phyloP scores from a whole-genome alignment of 768 basidiomycete species.

The Coprinellus aureogranulatus region DNA sequence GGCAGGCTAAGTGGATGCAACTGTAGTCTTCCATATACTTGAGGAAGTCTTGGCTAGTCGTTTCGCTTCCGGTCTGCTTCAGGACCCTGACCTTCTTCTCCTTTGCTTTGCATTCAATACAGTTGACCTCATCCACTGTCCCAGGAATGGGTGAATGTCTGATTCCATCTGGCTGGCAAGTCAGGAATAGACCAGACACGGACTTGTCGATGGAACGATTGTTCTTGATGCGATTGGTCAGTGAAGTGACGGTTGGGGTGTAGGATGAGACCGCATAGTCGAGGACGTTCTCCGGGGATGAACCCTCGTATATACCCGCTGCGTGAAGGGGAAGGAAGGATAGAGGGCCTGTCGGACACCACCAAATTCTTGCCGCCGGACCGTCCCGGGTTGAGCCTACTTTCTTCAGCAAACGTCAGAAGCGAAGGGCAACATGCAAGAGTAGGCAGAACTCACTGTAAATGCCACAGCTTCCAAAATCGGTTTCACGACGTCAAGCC shows the following conservation, averaged over 20 bases:
- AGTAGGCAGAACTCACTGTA: not conserved
- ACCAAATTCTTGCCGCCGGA: too few relatives aligned
- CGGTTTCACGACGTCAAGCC: slow-evolving; percentile 1
- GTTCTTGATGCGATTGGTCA: not conserved
- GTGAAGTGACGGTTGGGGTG: not conserved
- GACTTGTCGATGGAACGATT: not conserved
- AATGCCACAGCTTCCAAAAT: slow-evolving; percentile 9
- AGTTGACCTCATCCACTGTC: slow-evolving; percentile 5
- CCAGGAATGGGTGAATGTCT: slow-evolving; percentile 6
- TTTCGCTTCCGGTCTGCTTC: slow-evolving; percentile 13
- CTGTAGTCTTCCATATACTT: slow-evolving; percentile 11
- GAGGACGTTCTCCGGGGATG: not conserved
- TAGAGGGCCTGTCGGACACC: slow-evolving; percentile 3
- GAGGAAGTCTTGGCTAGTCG: slow-evolving; percentile 11
- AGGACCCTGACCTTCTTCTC: slow-evolving; percentile 16
- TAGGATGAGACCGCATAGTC: slow-evolving; percentile 2
- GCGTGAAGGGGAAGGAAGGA: slow-evolving; percentile 6
- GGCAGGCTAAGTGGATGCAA: slow-evolving; percentile 34
- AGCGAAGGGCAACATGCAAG: not conserved
- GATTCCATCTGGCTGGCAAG: slow-evolving; percentile 7
- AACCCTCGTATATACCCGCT: not conserved
- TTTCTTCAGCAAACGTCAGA: not conserved
- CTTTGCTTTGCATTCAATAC: not conserved
- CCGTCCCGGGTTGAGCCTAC: too few relatives aligned
- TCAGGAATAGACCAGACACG: slow-evolving; percentile 2